phyloP scores from a whole-genome alignment of 164 flowering plant species.

The Paratinospora sagittata region DNA sequence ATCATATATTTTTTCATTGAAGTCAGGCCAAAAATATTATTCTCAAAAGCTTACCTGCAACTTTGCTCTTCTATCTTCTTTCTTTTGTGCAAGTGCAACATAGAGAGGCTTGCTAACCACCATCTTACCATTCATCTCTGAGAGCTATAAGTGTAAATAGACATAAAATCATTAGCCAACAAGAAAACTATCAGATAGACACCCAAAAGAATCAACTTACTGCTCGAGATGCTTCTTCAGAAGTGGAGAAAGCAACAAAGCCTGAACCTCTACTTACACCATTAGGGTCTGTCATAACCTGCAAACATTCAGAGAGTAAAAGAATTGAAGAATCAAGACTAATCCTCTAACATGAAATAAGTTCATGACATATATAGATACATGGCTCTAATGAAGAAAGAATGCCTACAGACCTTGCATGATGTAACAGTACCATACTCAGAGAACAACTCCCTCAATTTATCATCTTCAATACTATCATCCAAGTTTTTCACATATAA shows the following conservation, averaged over 20 bases:
- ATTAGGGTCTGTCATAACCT: conserved; percentile 82
- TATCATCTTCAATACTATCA: conserved; percentile 67
- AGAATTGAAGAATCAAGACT: background rate
- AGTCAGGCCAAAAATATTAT: background rate
- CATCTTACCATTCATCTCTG: conserved; percentile 74
- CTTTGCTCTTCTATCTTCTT: conserved; percentile 69
- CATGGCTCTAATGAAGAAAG: background rate
- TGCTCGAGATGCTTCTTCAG: conserved; percentile 84
- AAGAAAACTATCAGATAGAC: background rate
- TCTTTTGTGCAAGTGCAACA: conserved; percentile 75
- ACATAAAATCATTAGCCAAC: background rate
- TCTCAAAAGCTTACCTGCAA: conserved; percentile 42
- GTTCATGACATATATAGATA: background rate
- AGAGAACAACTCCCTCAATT: conserved; percentile 57
- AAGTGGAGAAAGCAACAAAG: conserved; percentile 75
- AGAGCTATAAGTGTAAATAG: conserved; percentile 29
- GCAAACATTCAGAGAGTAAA: background rate
- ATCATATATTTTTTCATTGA: background rate
- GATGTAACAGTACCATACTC: conserved; percentile 74
- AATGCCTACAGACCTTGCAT: conserved; percentile 53
- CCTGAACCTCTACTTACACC: conserved; percentile 82
- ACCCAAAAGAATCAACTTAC: conserved; percentile 37
- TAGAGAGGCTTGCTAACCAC: conserved; percentile 67
- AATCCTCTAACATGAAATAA: background rate
- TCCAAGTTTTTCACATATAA: conserved; percentile 74